phyloP scores from a whole-genome alignment of 75 land plant genomes.

The Sequoiadendron giganteum region DNA sequence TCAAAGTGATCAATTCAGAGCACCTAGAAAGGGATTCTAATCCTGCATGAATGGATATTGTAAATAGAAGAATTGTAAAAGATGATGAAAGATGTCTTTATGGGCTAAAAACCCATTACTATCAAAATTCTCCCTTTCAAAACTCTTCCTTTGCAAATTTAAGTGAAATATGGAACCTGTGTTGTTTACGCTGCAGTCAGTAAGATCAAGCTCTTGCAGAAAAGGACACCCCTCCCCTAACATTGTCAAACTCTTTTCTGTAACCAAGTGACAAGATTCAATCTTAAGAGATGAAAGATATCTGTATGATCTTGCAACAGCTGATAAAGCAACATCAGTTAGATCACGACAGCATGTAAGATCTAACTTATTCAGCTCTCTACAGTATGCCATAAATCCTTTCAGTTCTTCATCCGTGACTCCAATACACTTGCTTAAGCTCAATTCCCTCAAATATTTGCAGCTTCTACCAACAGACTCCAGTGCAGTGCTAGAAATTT shows the following conservation, averaged over 20 bases:
- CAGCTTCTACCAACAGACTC: constrained; percentile 60
- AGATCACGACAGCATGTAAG: constrained; percentile 91
- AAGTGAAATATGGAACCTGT: constrained; percentile 39
- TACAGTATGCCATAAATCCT: constrained; percentile 48
- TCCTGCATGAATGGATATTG: constrained; percentile 45
- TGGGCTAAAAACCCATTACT: neutral
- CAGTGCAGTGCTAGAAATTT: constrained; percentile 54
- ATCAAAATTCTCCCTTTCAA: neutral
- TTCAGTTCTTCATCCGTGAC: constrained; percentile 85
- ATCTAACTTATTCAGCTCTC: constrained; percentile 73
- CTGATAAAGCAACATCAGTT: constrained; percentile 55
- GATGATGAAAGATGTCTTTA: neutral
- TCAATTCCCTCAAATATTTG: constrained; percentile 63
- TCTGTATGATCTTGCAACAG: constrained; percentile 61
- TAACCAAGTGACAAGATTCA: constrained; percentile 76
- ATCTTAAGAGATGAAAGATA: constrained; percentile 68
- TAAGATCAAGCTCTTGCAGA: constrained; percentile 86
- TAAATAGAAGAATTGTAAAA: constrained; percentile 17
- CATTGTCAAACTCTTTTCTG: constrained; percentile 55
- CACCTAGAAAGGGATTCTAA: constrained; percentile 70
- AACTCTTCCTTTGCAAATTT: neutral
- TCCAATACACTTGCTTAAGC: constrained; percentile 88
- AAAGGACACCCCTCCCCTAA: constrained; percentile 62
- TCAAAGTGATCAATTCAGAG: constrained; percentile 52
- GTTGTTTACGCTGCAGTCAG: constrained; percentile 78